phyloP scores from a whole-genome alignment of 1,284 basidiomycete genomes.

The Ustilago bromivora region DNA sequence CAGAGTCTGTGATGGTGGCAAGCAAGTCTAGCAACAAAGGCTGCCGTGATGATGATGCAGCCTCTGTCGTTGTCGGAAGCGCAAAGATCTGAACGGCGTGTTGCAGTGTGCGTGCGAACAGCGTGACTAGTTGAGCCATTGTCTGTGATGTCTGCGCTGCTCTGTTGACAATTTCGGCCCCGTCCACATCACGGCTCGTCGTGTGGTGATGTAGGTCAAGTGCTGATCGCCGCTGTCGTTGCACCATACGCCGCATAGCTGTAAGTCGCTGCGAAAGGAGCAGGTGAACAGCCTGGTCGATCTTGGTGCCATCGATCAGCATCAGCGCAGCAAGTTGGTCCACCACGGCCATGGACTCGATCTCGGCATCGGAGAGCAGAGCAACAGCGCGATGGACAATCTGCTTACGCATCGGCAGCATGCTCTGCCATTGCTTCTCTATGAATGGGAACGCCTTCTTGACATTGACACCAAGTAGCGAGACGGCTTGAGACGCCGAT shows the following conservation, averaged over 20 bases:
- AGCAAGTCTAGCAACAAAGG: conserved; percentile 28
- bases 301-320: conserved; percentile 42
- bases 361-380: conserved; percentile 42
- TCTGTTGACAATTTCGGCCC: not conserved
- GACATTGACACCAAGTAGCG: conserved; percentile 41
- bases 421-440: conserved; percentile 54
- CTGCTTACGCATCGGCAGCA: conserved; percentile 58
- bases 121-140: conserved; percentile 28
- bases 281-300: conserved; percentile 30
- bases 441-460: conserved; percentile 55
- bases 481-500: conserved; percentile 30
- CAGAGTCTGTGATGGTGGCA: conserved; percentile 17
- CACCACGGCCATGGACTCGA: conserved; percentile 35
- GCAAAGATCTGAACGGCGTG: conserved; percentile 38
- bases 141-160: conserved; percentile 29
- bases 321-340: conserved; percentile 48
- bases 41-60: conserved; percentile 2
- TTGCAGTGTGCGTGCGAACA: conserved; percentile 44
- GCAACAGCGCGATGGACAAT: conserved; percentile 42
- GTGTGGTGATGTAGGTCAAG: conserved; percentile 6
- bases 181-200: not conserved
- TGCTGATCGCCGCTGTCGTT: conserved; percentile 9
- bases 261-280: conserved; percentile 46
- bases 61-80: conserved; percentile 13
- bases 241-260: conserved; percentile 29